Conservation (phyloP, 2,329 filamentous ascomycete species). For the Penicillium polonicum region DNA sequence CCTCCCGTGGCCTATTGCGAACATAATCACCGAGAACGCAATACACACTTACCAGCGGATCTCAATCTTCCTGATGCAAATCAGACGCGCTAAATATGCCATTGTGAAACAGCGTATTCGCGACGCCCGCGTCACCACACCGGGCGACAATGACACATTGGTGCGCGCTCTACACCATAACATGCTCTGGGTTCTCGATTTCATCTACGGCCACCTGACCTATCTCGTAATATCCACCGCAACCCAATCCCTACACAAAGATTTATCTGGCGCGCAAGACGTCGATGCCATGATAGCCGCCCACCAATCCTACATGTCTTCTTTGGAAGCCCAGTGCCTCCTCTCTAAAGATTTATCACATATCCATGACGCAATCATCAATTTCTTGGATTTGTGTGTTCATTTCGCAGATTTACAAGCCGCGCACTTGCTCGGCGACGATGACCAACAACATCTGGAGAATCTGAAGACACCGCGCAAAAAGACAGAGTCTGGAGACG, state of each 20-base stretch:
- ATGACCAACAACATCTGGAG: background rate
- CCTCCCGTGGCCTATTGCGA: slow-evolving; percentile 64
- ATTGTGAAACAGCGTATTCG: slow-evolving; percentile 56
- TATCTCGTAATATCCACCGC: slow-evolving; percentile 68
- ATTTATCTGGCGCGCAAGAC: slow-evolving; percentile 63
- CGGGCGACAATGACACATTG: slow-evolving; percentile 38
- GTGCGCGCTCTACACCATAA: slow-evolving; percentile 59
- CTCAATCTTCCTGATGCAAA: slow-evolving; percentile 74
- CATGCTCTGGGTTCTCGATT: slow-evolving; percentile 75
- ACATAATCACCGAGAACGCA: slow-evolving; percentile 68
- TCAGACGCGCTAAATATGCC: slow-evolving; percentile 67
- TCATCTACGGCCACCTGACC: slow-evolving; percentile 72
- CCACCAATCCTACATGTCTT: slow-evolving; percentile 63
- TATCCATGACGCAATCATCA: slow-evolving; percentile 71
- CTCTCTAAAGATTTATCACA: slow-evolving; percentile 67
- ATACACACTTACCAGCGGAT: slow-evolving; percentile 68
- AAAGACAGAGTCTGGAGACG: slow-evolving; percentile 1
- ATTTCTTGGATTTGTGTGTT: slow-evolving; percentile 72
- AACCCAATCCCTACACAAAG: slow-evolving; percentile 55
- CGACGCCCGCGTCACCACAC: slow-evolving; percentile 23
- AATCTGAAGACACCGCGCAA: background rate
- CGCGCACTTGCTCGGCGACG: slow-evolving; percentile 35
- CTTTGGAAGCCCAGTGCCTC: slow-evolving; percentile 66
- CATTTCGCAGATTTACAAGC: slow-evolving; percentile 63
- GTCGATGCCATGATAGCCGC: slow-evolving; percentile 77